Conservation (phyloP, 257 asterid species). For the Ocimum tenuiflorum region DNA sequence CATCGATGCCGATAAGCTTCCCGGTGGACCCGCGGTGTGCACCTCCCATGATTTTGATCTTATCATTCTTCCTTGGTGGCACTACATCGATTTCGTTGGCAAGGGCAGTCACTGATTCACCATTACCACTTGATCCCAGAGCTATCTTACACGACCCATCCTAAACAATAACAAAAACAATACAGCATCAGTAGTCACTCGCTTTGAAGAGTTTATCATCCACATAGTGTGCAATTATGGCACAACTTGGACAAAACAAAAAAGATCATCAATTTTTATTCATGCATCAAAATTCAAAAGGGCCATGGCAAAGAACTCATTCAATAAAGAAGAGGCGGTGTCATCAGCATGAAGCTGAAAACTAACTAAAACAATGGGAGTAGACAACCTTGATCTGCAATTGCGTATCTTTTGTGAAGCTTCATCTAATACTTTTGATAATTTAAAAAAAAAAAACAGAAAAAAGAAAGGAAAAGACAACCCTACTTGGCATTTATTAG, state of each 20-base stretch:
- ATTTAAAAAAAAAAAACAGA: neutral
- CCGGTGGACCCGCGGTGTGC: constrained; percentile 75
- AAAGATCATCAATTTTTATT: neutral
- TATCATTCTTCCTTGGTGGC: constrained; percentile 65
- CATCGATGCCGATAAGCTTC: constrained; percentile 84
- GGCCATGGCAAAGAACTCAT: neutral
- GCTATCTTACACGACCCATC: constrained; percentile 79
- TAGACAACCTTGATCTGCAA: neutral
- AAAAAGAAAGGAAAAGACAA: neutral
- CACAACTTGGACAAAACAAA: neutral
- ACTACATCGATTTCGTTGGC: constrained; percentile 62
- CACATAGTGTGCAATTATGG: neutral
- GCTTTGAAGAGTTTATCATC: neutral
- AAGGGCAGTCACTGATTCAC: constrained; percentile 48
- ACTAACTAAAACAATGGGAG: neutral
- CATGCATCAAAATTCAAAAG: neutral
- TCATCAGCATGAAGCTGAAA: neutral
- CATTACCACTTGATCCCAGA: constrained; percentile 69
- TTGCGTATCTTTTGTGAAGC: neutral
- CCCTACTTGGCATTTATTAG: neutral
- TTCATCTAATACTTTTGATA: neutral
- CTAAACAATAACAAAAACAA: constrained; percentile 28
- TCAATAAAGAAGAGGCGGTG: neutral
- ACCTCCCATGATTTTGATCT: constrained; percentile 86
- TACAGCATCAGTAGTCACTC: neutral